A percentile compares a stretch with the other conserved stretches of the same genome.
Evolutionary conservation across 139 green algal species (phyloP).

Genomic region (Chlorella sp.): DNA sequence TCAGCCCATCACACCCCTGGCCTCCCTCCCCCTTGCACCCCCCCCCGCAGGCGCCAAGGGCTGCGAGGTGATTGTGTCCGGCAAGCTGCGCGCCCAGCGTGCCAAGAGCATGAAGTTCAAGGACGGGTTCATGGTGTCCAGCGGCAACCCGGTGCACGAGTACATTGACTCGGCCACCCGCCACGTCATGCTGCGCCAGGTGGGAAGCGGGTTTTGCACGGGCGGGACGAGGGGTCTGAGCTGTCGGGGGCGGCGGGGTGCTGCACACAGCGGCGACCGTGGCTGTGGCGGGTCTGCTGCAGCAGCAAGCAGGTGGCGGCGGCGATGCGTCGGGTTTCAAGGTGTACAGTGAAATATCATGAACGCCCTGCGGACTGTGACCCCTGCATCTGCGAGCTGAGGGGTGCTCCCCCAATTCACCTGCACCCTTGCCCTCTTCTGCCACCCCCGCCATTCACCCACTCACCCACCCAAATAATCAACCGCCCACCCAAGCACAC

Average conservation of each 20-base stretch:
- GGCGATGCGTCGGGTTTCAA: too few relatives aligned
- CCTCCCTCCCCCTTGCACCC: not conserved
- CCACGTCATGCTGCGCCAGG: constrained; percentile 97
- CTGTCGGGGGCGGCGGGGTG: too few relatives aligned
- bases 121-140: constrained; percentile 96
- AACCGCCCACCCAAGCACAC: too few relatives aligned
- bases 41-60: constrained; percentile 92
- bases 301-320: too few relatives aligned
- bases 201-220: not conserved
- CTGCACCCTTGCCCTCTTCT: not conserved
- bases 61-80: constrained; percentile 98
- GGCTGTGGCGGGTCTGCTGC: too few relatives aligned
- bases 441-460: not conserved
- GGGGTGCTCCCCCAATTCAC: not conserved
- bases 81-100: constrained; percentile 97
- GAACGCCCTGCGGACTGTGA: too few relatives aligned
- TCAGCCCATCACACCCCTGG: not conserved
- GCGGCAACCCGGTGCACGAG: constrained; percentile 83
- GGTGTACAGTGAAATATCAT: too few relatives aligned
- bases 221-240: too few relatives aligned
- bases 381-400: too few relatives aligned
- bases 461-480: too few relatives aligned
- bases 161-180: constrained; percentile 97
- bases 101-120: constrained; percentile 99
- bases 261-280: too few relatives aligned